Evolutionary conservation across 2,329 filamentous ascomycete genomes (phyloP).

Genomic region (Calonectria fujianensis): DNA sequence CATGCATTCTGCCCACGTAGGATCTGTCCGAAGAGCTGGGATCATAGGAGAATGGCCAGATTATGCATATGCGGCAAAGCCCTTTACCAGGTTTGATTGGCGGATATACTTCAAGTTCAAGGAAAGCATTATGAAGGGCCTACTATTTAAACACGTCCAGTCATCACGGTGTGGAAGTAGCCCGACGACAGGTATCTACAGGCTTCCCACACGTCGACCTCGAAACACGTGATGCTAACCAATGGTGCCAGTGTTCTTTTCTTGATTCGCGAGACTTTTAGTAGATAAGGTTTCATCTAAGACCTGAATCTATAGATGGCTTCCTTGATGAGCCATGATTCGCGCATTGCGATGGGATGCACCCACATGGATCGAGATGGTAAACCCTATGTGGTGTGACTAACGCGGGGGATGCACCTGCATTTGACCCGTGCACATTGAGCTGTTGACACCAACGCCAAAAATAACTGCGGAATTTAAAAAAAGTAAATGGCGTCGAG

Average conservation of each 20-base stretch:
- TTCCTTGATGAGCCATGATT: background rate
- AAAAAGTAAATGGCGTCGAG: background rate
- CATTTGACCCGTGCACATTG: background rate
- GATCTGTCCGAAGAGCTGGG: no score
- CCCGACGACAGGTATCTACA: no score
- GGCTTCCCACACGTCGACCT: no score
- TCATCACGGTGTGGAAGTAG: background rate
- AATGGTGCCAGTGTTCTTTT: background rate
- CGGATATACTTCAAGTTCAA: no score
- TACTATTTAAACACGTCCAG: rapidly evolving
- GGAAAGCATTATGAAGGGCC: no score
- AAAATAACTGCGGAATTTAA: background rate
- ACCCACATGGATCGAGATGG: background rate
- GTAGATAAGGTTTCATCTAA: no score
- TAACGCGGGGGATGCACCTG: background rate
- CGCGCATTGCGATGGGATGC: background rate
- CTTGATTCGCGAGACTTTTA: background rate
- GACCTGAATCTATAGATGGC: background rate
- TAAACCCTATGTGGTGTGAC: background rate
- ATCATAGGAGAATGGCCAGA: background rate
- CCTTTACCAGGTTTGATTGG: no score
- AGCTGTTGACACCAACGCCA: background rate
- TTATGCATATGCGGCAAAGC: background rate
- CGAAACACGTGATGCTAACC: background rate
- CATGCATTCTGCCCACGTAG: no score